Conservation (phyloP, 345 rosid species). For the Iberis pinnata region DNA sequence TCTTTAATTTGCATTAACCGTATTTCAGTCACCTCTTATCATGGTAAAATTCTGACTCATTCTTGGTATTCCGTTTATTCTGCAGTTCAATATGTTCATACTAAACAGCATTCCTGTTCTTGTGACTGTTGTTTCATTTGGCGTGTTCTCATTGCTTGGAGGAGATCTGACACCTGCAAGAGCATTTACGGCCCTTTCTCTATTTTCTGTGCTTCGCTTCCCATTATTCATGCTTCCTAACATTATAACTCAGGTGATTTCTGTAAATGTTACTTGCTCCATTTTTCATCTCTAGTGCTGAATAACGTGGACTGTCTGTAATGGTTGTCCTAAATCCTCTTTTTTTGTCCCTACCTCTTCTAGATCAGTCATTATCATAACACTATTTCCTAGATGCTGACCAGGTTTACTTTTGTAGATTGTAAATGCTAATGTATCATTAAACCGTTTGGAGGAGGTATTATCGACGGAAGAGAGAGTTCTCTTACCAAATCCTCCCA, state of each 20-base stretch:
- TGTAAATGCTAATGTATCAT: conserved; percentile 91
- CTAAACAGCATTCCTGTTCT: conserved; percentile 87
- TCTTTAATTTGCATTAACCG: conserved; percentile 9
- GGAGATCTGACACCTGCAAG: conserved; percentile 96
- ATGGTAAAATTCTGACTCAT: conserved; percentile 23
- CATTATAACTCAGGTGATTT: conserved; percentile 79
- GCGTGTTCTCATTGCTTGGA: conserved; percentile 90
- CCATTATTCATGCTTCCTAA: conserved; percentile 96
- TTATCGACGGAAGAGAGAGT: conserved; percentile 83
- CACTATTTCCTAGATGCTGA: conserved; percentile 9
- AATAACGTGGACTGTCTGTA: neutral
- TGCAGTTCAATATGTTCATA: conserved; percentile 76
- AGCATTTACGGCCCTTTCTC: conserved; percentile 93
- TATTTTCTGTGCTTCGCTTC: conserved; percentile 93
- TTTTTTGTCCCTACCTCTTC: neutral
- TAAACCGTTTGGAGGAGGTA: conserved; percentile 90
- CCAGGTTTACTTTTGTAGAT: conserved; percentile 37
- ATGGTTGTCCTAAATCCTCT: neutral
- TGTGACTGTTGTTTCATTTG: conserved; percentile 89
- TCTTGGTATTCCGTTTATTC: conserved; percentile 31
- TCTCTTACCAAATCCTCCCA: conserved; percentile 88
- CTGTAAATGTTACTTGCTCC: neutral
- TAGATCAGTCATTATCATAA: conserved; percentile 8
- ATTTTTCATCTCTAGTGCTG: conserved; percentile 6
- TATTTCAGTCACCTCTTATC: neutral